Base-by-base conservation (phyloP, 352 stramenopile species). In the Phytophthora vignae region DNA sequence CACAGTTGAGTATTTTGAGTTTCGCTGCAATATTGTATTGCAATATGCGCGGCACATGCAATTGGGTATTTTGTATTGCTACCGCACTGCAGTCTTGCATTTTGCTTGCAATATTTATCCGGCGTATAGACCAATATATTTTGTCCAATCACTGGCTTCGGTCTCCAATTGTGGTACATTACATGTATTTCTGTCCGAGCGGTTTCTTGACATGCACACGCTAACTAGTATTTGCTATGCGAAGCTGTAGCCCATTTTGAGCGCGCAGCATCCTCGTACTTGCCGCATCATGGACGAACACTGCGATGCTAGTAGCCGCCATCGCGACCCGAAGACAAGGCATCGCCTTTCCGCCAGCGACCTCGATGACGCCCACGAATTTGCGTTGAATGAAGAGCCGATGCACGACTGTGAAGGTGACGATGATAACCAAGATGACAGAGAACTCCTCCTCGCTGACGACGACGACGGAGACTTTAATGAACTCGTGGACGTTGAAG, bases 111-210 rank as follows among this genome's bases (percentile, higher is more conserved):
- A n/a, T n/a, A n/a, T n/a, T n/a, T n/a, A n/a, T n/a, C n/a, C n/a
- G n/a, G n/a, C n/a, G n/a, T n/a, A n/a, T n/a, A n/a, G n/a, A n/a
- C n/a, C n/a, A n/a, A n/a, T n/a, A n/a, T n/a, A n/a, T n/a, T n/a
- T n/a, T n/a, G n/a, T n/a, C n/a, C n/a, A n/a, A n/a, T n/a, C n/a
- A n/a, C n/a, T n/a, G n/a, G 36, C 36, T 44, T 44, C 36, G 12
- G 12, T 42, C 10, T 67, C 25, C 19, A 4, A 42, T 55, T 40
- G 54, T n/a, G 54, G n/a, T n/a, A n/a, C n/a, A n/a, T n/a, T n/a
- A n/a, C n/a, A n/a, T n/a, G 38, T 76, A 76, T 76, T 76, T 76
- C 56, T 64, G 69, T 72, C 36, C n/a, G 36, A 56, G 46, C 60
- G 48, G 60, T 64, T 69, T 62, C 55, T 25, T 27, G 64, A 55